Conservation (phyloP, 306 rosid species). For the Begonia peltatifolia region DNA sequence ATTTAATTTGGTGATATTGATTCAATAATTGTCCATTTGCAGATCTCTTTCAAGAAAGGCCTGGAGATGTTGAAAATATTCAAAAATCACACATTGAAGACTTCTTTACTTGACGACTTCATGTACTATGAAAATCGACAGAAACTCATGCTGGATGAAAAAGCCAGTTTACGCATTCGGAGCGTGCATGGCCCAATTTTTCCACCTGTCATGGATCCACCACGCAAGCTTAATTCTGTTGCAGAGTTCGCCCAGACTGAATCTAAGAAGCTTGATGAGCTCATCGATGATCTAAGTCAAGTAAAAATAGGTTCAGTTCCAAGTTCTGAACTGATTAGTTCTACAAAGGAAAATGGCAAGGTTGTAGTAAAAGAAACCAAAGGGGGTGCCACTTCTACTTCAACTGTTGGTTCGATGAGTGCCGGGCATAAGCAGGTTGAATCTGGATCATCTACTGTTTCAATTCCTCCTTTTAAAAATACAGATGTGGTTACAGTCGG, state of each 20-base stretch:
- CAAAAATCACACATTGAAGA: slow-evolving; percentile 58
- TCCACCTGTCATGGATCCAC: slow-evolving; percentile 31
- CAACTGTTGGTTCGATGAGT: slow-evolving; percentile 56
- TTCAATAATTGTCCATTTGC: slow-evolving; percentile 20
- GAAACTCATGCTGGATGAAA: slow-evolving; percentile 80
- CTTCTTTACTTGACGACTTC: slow-evolving; percentile 82
- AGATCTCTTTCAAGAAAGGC: slow-evolving; percentile 62
- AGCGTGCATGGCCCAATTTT: slow-evolving; percentile 34
- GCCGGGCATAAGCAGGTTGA: slow-evolving; percentile 33
- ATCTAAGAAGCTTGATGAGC: slow-evolving; percentile 15
- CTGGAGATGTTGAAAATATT: slow-evolving; percentile 74
- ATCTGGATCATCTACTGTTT: slow-evolving; percentile 11
- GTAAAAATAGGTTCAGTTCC: slow-evolving; percentile 17
- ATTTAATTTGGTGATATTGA: neutral
- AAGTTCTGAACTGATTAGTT: slow-evolving; percentile 19
- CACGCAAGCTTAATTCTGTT: slow-evolving; percentile 39
- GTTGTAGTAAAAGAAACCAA: slow-evolving; percentile 5
- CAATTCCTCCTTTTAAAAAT: neutral
- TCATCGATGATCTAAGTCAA: slow-evolving; percentile 18
- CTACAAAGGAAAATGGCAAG: slow-evolving; percentile 18
- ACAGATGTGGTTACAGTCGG: slow-evolving; percentile 54
- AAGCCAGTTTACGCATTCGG: slow-evolving; percentile 41
- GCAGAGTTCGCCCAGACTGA: slow-evolving; percentile 21
- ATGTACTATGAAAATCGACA: slow-evolving; percentile 84
- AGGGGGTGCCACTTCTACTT: slow-evolving; percentile 27